phyloP scores from a whole-genome alignment of 306 rosid genomes.

The Rosa lucieae region DNA sequence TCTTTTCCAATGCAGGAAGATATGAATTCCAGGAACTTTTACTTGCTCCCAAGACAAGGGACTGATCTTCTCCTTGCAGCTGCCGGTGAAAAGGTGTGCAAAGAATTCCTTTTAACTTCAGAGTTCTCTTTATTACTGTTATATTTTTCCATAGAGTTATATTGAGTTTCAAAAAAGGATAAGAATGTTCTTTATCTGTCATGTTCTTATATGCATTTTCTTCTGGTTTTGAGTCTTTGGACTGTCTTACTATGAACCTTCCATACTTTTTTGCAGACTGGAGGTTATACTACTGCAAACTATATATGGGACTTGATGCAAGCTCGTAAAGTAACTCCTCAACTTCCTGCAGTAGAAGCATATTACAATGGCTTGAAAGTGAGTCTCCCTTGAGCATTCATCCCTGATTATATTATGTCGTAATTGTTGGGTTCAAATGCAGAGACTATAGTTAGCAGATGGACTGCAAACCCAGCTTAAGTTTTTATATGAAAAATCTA shows the following conservation, averaged over 20 bases:
- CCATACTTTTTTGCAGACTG: constrained; percentile 48
- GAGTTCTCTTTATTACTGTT: not conserved
- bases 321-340: constrained; percentile 49
- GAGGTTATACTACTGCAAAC: constrained; percentile 88
- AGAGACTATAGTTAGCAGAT: not conserved
- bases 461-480: not conserved
- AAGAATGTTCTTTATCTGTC: not conserved
- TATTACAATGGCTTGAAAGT: constrained; percentile 86
- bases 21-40: constrained; percentile 58
- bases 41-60: constrained; percentile 46
- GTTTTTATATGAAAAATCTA: not conserved
- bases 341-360: constrained; percentile 60
- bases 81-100: constrained; percentile 82
- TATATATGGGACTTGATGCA: constrained; percentile 89
- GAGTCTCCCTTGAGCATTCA: constrained; percentile 34
- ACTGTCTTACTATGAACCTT: not conserved
- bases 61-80: constrained; percentile 75
- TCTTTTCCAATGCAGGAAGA: constrained; percentile 46
- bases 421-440: not conserved
- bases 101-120: constrained; percentile 1
- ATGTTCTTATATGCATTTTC: not conserved
- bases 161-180: constrained; percentile 13
- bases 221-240: not conserved
- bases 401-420: not conserved
- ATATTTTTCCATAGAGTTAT: not conserved